These are phyloP conservation scores for Alternaria solani DNA, from an alignment of 2,329 filamentous ascomycete genomes.

Conservation along the genomic window DNA sequence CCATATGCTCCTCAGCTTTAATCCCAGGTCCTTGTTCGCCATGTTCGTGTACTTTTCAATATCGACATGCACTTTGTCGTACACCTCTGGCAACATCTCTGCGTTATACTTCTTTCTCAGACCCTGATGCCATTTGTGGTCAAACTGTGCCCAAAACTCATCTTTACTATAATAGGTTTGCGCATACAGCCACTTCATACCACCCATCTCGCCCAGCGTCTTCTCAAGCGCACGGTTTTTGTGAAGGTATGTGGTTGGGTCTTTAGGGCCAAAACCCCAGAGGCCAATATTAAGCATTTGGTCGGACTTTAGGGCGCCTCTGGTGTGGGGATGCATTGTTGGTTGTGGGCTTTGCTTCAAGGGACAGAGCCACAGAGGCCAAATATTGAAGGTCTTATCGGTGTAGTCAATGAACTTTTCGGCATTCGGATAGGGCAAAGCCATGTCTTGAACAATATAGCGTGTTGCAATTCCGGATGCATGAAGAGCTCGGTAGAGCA, in stretches of 20 bases:
- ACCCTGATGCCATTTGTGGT: slow-evolving; percentile 65
- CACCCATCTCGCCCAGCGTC: slow-evolving; percentile 65
- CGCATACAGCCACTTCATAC: slow-evolving; percentile 75
- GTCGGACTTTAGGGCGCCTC: slow-evolving; percentile 35
- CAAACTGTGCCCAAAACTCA: slow-evolving; percentile 74
- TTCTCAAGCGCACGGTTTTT: slow-evolving; percentile 69
- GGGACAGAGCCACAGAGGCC: slow-evolving; percentile 60
- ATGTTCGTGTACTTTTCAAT: slow-evolving; percentile 41
- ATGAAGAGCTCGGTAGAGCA: slow-evolving; percentile 72
- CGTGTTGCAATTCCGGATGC: slow-evolving; percentile 66
- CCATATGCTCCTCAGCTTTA: slow-evolving; percentile 42
- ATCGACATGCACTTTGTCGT: slow-evolving; percentile 69
- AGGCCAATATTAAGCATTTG: slow-evolving; percentile 67
- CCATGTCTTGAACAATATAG: slow-evolving; percentile 72
- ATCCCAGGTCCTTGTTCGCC: slow-evolving; percentile 34
- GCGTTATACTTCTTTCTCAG: slow-evolving; percentile 68
- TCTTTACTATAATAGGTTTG: slow-evolving; percentile 72
- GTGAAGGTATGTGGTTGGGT: slow-evolving; percentile 54
- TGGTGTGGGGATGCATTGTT: slow-evolving; percentile 47
- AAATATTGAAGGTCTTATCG: slow-evolving; percentile 52
- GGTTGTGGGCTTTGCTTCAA: slow-evolving; percentile 48
- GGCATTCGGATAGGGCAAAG: slow-evolving; percentile 54
- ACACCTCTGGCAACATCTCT: slow-evolving; percentile 67
- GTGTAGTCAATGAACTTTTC: slow-evolving; percentile 56
- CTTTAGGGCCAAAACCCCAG: slow-evolving; percentile 75